phyloP scores from a whole-genome alignment of 2,329 filamentous ascomycete species.

The Fusarium fracticaudum region DNA sequence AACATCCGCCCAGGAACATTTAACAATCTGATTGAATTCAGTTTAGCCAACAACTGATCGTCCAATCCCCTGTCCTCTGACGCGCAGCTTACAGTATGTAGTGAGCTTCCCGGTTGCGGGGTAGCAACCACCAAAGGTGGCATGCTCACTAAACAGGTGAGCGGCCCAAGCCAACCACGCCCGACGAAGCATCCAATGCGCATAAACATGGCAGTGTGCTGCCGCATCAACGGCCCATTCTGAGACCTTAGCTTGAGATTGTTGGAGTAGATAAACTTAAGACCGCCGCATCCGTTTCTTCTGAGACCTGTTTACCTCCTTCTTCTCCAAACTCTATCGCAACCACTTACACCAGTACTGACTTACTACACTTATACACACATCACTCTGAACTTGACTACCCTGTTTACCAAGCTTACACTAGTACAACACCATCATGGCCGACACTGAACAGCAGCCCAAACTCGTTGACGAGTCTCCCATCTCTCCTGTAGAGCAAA shows the following conservation, averaged over 20 bases:
- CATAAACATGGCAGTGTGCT: constrained; percentile 41
- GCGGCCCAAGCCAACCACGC: constrained; percentile 20
- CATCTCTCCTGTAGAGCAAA: constrained; percentile 64
- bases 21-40: background rate
- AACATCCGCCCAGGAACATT: constrained; percentile 15
- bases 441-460: constrained; percentile 37
- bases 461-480: constrained; percentile 59
- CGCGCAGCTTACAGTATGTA: constrained; percentile 25
- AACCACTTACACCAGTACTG: constrained; percentile 9
- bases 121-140: constrained; percentile 35
- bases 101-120: constrained; percentile 37
- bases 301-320: constrained; percentile 21
- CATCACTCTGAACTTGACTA: background rate
- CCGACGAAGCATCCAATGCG: constrained; percentile 32
- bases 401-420: background rate
- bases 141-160: constrained; percentile 12
- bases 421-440: constrained; percentile 30
- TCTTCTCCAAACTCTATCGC: constrained; percentile 10
- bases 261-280: constrained; percentile 36
- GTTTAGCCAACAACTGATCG: constrained; percentile 22
- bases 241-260: constrained; percentile 32
- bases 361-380: background rate
- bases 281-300: constrained; percentile 27
- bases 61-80: constrained; percentile 39
- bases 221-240: constrained; percentile 43